Percentiles rank a stretch among this genome's conserved stretches.
Evolutionary conservation across 257 asterid genomes (phyloP).

Genomic region (Ballota nigra): DNA sequence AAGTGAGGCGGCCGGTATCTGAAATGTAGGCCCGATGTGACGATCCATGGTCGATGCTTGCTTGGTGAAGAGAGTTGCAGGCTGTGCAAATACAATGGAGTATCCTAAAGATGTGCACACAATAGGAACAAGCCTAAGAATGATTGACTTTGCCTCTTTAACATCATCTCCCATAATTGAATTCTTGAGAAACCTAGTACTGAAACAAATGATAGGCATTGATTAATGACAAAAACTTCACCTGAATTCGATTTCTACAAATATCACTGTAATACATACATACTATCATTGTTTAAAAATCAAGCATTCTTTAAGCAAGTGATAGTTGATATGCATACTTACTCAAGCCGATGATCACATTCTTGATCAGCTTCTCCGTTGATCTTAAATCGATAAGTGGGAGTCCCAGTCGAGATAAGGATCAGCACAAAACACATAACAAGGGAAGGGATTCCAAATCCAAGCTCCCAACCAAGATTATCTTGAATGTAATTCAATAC

Average conservation of each 20-base stretch:
- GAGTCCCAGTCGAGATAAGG: constrained; percentile 34
- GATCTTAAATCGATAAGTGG: constrained; percentile 41
- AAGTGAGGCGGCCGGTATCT: constrained; percentile 36
- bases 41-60: constrained; percentile 42
- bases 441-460: constrained; percentile 48
- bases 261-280: no score
- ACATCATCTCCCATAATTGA: neutral
- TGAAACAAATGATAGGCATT: neutral
- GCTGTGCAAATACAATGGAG: constrained; percentile 32
- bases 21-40: constrained; percentile 5
- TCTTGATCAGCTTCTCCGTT: neutral
- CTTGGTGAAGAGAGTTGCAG: constrained; percentile 43
- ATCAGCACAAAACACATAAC: constrained; percentile 37
- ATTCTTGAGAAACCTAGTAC: constrained; percentile 18
- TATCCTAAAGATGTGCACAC: constrained; percentile 31
- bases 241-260: no score
- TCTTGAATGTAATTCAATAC: constrained; percentile 49
- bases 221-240: neutral
- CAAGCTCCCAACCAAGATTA: constrained; percentile 51
- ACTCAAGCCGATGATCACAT: constrained; percentile 18
- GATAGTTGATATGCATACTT: constrained; percentile 22
- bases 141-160: constrained; percentile 29
- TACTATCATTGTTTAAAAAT: no score
- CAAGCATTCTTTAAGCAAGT: no score
- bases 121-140: constrained; percentile 34